These are phyloP conservation scores for Lathyrus oleraceus DNA, from an alignment of 306 rosid species.

Conservation along the genomic window DNA sequence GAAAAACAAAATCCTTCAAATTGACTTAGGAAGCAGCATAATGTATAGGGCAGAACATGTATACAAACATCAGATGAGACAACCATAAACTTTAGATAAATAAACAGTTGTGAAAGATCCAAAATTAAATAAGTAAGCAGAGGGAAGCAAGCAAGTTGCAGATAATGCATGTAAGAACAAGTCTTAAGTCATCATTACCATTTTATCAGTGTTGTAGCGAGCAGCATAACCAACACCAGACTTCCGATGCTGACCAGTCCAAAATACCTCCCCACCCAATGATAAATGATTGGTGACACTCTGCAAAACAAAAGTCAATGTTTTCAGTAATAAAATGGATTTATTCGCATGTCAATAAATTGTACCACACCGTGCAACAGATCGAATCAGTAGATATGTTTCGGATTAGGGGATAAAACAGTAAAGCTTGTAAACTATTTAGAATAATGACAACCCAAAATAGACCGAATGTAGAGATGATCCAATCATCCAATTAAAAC, in stretches of 20 bases:
- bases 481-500: no score
- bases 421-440: no score
- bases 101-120: neutral
- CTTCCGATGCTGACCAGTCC: slow-evolving; percentile 99
- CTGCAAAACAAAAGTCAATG: slow-evolving; percentile 40
- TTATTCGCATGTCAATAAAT: no score
- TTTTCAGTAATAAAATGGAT: no score
- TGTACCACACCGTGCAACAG: no score
- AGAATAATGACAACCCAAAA: no score
- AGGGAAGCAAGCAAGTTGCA: neutral
- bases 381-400: no score
- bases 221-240: slow-evolving; percentile 96
- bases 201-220: slow-evolving; percentile 89
- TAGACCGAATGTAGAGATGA: no score
- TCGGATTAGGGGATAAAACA: no score
- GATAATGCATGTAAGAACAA: neutral
- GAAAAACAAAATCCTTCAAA: slow-evolving; percentile 20
- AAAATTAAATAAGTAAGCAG: neutral
- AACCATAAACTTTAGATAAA: neutral
- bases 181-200: slow-evolving; percentile 55
- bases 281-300: slow-evolving; percentile 79
- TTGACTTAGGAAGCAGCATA: neutral
- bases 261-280: slow-evolving; percentile 96
- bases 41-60: neutral
- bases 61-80: slow-evolving; percentile 4